Evolutionary conservation across 176 grass and related monocot genomes (phyloP).

Genomic region (Eleusine coracana): DNA sequence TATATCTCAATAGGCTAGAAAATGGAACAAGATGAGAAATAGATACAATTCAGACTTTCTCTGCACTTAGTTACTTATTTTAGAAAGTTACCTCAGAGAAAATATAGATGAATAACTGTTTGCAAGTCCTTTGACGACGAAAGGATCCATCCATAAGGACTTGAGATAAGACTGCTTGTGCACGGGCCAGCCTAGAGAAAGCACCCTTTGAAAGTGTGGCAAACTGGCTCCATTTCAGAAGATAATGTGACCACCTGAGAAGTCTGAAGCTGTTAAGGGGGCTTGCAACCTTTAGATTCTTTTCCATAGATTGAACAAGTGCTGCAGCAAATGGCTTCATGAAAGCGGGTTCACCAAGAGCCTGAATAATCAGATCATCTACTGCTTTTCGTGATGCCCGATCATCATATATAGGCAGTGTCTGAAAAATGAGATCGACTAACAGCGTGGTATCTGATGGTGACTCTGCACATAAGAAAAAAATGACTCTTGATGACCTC

Average conservation of each 20-base stretch:
- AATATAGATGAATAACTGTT: constrained; percentile 54
- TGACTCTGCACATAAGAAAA: constrained; percentile 54
- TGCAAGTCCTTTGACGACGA: constrained; percentile 51
- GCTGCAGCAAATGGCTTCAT: constrained; percentile 75
- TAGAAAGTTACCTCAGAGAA: constrained; percentile 75
- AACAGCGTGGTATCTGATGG: constrained; percentile 55
- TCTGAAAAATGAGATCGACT: constrained; percentile 90
- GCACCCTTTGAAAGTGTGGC: constrained; percentile 78
- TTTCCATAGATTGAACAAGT: constrained; percentile 92
- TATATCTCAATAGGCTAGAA: constrained; percentile 69
- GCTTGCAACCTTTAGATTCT: constrained; percentile 69
- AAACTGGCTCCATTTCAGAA: constrained; percentile 88
- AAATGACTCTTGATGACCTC: constrained; percentile 20
- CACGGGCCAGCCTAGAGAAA: constrained; percentile 74
- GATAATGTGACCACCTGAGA: constrained; percentile 86
- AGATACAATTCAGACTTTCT: constrained; percentile 17
- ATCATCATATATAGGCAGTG: constrained; percentile 86
- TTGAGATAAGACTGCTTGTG: constrained; percentile 77
- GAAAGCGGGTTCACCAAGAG: constrained; percentile 67
- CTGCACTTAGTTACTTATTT: constrained; percentile 33
- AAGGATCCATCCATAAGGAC: constrained; percentile 74
- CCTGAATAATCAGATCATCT: constrained; percentile 78
- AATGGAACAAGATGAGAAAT: constrained; percentile 40
- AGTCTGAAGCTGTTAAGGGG: constrained; percentile 79
- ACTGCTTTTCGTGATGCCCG: constrained; percentile 84